Evolutionary conservation across 1,139 yeast species (phyloP).

Genomic region (Schwanniomyces etchellsii): DNA sequence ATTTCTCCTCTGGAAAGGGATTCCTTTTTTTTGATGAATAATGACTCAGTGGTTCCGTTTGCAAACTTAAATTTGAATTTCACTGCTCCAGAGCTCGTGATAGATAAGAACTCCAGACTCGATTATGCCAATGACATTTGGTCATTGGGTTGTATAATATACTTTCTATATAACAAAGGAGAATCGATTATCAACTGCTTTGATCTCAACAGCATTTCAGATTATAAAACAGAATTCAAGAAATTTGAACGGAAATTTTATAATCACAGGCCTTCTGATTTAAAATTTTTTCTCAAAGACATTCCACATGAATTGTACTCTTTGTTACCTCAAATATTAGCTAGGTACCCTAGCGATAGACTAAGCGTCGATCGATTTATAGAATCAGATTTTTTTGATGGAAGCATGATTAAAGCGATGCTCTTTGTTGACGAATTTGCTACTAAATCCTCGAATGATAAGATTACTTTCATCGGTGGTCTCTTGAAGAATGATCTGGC

Average conservation of each 20-base stretch:
- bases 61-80: constrained; percentile 68
- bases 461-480: constrained; percentile 63
- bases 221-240: constrained; percentile 43
- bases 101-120: constrained; percentile 31
- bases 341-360: constrained; percentile 41
- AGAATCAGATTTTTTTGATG: constrained; percentile 60
- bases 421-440: constrained; percentile 81
- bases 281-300: constrained; percentile 40
- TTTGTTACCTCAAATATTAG: constrained; percentile 29
- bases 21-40: constrained; percentile 55
- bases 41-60: constrained; percentile 75
- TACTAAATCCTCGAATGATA: constrained; percentile 67
- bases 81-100: constrained; percentile 34
- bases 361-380: constrained; percentile 47
- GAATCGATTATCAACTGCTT: constrained; percentile 43
- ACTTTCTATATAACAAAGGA: constrained; percentile 52
- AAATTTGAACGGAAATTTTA: constrained; percentile 36
- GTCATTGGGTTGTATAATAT: constrained; percentile 75
- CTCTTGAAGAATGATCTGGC: constrained; percentile 28
- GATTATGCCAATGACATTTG: constrained; percentile 75
- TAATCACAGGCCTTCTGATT: constrained; percentile 40
- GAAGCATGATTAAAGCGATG: constrained; percentile 77
- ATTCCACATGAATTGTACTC: constrained; percentile 31
- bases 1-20: constrained; percentile 43
- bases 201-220: constrained; percentile 41